Evolutionary conservation across 2,329 filamentous ascomycete genomes (phyloP).

Genomic region (Zymoseptoria crescenta): DNA sequence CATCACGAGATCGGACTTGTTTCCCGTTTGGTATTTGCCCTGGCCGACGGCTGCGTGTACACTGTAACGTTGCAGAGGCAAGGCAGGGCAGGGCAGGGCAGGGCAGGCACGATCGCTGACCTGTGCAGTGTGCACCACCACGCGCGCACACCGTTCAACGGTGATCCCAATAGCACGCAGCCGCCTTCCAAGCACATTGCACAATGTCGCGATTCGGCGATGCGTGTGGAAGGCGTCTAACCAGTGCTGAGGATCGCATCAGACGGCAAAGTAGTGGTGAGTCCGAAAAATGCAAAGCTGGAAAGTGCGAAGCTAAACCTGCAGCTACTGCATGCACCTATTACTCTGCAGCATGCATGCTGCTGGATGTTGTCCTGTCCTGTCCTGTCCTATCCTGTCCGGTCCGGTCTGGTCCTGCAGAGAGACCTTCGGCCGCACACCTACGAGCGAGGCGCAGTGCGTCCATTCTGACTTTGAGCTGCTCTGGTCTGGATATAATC

Average conservation of each 20-base stretch:
- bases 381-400: neutral
- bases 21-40: neutral
- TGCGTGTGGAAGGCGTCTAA: conserved; percentile 8
- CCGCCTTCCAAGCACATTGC: conserved; percentile 1
- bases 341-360: conserved; percentile 11
- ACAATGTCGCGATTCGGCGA: conserved; percentile 12
- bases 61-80: conserved; percentile 13
- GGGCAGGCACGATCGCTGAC: neutral
- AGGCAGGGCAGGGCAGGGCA: neutral
- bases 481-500: conserved; percentile 7
- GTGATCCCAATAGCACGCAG: conserved; percentile 12
- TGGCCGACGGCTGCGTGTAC: conserved; percentile 8
- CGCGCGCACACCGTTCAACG: neutral
- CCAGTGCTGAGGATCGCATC: conserved; percentile 12
- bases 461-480: conserved; percentile 5
- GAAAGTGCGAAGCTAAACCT: conserved; percentile 15
- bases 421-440: neutral
- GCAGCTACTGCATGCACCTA: conserved; percentile 15
- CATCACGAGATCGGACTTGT: neutral
- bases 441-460: conserved; percentile 7
- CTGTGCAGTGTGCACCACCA: neutral
- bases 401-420: conserved; percentile 9
- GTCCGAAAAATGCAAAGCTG: neutral
- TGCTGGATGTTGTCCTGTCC: conserved; percentile 10
- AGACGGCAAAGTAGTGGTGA: conserved; percentile 8